Conservation (phyloP, 1,284 basidiomycete species). For the Sphaerobolus stellatus region DNA sequence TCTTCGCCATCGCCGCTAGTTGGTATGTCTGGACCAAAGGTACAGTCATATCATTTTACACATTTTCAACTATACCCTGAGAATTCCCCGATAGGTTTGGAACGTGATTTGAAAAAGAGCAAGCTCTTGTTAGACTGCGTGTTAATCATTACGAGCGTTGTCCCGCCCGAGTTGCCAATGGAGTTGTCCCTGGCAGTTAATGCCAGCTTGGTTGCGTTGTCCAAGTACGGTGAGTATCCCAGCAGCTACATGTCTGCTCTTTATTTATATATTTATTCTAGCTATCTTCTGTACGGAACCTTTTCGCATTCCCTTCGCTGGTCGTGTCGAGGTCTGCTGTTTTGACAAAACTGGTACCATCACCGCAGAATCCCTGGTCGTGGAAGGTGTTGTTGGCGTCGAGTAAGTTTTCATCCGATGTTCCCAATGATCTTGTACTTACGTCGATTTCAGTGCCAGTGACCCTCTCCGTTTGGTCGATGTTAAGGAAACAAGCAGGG, state of each 20-base stretch:
- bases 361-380: constrained; percentile 90
- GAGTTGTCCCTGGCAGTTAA: constrained; percentile 94
- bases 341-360: constrained; percentile 99
- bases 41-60: constrained; percentile 28
- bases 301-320: constrained; percentile 92
- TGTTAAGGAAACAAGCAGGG: constrained; percentile 71
- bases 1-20: constrained; percentile 93
- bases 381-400: constrained; percentile 88
- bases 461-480: constrained; percentile 72
- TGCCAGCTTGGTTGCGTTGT: constrained; percentile 87
- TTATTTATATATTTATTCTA: constrained; percentile 29
- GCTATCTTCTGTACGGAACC: constrained; percentile 98
- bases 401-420: constrained; percentile 52
- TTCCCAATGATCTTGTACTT: background rate
- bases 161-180: constrained; percentile 95
- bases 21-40: constrained; percentile 97
- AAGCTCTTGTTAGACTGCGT: constrained; percentile 93
- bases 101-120: constrained; percentile 87
- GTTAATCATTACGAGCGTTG: constrained; percentile 92
- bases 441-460: constrained; percentile 40
- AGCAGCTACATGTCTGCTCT: background rate
- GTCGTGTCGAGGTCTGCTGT: constrained; percentile 93
- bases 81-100: constrained; percentile 60
- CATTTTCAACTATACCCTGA: constrained; percentile 1
- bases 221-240: constrained; percentile 72